Evolutionary conservation across 169 alveolate species (phyloP), one percentile per base, ranked within the genome.

Genomic region (Plasmodium adleri): DNA sequence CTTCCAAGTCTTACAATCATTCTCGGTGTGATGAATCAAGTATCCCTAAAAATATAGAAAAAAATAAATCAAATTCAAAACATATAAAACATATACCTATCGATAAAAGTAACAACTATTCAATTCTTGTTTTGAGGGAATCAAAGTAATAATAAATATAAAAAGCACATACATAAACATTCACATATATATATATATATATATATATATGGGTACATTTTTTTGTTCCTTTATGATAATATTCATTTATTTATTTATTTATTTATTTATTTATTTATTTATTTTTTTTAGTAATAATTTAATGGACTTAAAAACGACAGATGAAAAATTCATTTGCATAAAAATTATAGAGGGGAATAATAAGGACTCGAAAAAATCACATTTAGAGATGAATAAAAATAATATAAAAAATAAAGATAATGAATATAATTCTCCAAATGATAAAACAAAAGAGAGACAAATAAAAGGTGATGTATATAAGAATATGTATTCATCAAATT

Each of bases 261-360:
- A 2, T 12, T 0, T 39, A 5, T 39, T 5, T 5, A 5, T 39
- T 39, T 17, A 12, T n/a, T 1, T 66, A 0, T 26, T 24, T 0
- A 15, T 39, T 39, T 39, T 63, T 22, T 43, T 26, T 45, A 83
- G 91, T 24, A 58, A 45, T 15, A 39, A 9, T 47, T 26, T 83
- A 24, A 64, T 58, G 10, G 83, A 70, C 10, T 64, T 68, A 17
- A 68, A 68, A 17, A 68, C 68, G 39, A 9, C 47, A 39, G 70
- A 63, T 12, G 91, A 83, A n/a, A 68, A 68, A 45, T 83, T 20
- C 50, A 83, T 83, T 62, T 83, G 91, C 15, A 83, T 83, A 13
- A 83, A 68, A 54, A 49, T 83, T 15, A 20, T 83, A 6, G 91
- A 83, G 56, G 15, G 39, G 22, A 32, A 32, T 17, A 26, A 10